These are phyloP conservation scores for Vachellia collinsii DNA, from an alignment of 306 rosid genomes.

Conservation along the genomic window DNA sequence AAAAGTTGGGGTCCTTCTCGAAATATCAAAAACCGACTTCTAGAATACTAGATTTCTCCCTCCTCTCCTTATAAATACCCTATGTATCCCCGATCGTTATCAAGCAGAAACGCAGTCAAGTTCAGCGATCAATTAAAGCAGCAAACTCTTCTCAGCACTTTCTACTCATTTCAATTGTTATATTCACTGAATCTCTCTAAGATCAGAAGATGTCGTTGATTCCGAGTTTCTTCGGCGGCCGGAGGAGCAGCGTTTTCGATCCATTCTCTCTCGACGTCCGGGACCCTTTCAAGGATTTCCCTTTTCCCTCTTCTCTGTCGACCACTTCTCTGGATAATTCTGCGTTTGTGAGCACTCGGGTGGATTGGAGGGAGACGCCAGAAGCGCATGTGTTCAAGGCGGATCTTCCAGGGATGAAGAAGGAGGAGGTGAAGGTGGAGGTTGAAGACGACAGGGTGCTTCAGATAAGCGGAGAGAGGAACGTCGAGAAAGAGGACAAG, in stretches of 20 bases:
- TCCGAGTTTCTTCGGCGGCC: not conserved
- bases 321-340: not conserved
- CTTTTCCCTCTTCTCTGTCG: not conserved
- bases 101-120: no score
- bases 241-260: not conserved
- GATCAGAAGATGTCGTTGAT: not conserved
- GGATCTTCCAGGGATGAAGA: not conserved
- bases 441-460: not conserved
- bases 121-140: no score
- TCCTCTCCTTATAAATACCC: not conserved
- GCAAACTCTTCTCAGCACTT: no score
- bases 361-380: not conserved
- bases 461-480: not conserved
- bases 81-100: not conserved
- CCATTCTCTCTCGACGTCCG: not conserved
- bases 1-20: no score
- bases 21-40: no score
- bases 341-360: not conserved
- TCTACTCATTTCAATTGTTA: no score
- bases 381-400: not conserved
- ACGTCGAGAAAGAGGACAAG: not conserved
- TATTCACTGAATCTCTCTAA: no score
- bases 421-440: not conserved
- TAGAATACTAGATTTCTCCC: no score
- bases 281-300: not conserved